These are phyloP conservation scores for Nosema muscidifuracis DNA, from an alignment of 371 early-diverging fungal species.

Conservation along the genomic window DNA sequence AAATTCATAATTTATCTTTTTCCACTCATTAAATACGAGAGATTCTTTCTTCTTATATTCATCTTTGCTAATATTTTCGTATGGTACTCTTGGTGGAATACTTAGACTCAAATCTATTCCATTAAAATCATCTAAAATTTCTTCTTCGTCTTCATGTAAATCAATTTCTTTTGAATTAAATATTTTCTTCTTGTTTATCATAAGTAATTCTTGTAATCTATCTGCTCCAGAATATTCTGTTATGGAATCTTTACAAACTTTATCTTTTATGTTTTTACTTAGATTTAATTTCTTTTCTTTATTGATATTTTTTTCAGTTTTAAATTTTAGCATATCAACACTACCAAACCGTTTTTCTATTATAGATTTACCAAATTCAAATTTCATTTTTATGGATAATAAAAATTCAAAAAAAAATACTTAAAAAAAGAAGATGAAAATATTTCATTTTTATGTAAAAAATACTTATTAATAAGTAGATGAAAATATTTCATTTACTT, in stretches of 20 bases:
- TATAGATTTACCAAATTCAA: conserved; percentile 53
- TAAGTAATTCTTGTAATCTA: conserved; percentile 33
- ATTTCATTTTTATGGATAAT: too few relatives aligned
- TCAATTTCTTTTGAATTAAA: conserved; percentile 9
- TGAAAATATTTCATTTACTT: too few relatives aligned
- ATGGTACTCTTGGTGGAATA: conserved; percentile 59
- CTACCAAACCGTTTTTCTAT: conserved; percentile 55
- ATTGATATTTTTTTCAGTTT: not conserved
- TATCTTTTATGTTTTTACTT: conserved; percentile 10
- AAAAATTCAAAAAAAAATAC: too few relatives aligned
- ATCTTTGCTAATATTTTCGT: conserved; percentile 21
- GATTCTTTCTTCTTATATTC: conserved; percentile 56
- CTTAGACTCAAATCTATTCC: conserved; percentile 12
- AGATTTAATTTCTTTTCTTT: conserved; percentile 6
- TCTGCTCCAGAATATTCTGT: conserved; percentile 40
- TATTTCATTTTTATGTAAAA: too few relatives aligned
- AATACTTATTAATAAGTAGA: too few relatives aligned
- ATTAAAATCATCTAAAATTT: not conserved
- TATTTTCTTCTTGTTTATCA: conserved; percentile 28
- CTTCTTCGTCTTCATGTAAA: not conserved
- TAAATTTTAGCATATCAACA: not conserved
- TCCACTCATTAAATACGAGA: conserved; percentile 58
- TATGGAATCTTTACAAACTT: conserved; percentile 29
- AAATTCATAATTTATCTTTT: conserved; percentile 34
- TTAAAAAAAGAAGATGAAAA: too few relatives aligned